Conservation (phyloP, 371 early-diverging fungal species). For the Mortierella sp. region DNA sequence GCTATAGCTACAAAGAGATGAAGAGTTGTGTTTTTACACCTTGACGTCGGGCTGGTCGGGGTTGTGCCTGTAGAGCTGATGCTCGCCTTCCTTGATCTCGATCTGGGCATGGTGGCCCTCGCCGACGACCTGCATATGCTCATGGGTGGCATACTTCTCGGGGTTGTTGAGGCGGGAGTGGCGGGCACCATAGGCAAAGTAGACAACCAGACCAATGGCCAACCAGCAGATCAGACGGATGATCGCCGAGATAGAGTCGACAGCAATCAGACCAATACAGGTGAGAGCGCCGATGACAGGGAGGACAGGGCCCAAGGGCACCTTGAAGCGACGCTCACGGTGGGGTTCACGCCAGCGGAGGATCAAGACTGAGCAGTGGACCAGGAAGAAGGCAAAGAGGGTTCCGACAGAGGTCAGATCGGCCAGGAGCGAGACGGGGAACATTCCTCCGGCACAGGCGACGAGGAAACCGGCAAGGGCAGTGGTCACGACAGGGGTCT, state of each 20-base stretch:
- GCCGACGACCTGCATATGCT: conserved; percentile 24
- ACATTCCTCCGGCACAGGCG: conserved; percentile 77
- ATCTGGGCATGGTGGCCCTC: conserved; percentile 11
- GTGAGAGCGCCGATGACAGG: conserved; percentile 36
- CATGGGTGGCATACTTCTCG: conserved; percentile 40
- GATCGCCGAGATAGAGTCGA: conserved; percentile 45
- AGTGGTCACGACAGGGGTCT: conserved; percentile 83
- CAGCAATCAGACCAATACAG: conserved; percentile 38
- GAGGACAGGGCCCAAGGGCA: conserved; percentile 73
- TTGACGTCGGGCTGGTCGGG: background rate
- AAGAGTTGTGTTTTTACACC: conserved; percentile 7
- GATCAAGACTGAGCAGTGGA: conserved; percentile 80
- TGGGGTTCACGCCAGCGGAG: conserved; percentile 82
- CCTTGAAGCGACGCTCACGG: conserved; percentile 79
- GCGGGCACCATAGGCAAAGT: conserved; percentile 23
- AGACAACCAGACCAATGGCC: conserved; percentile 44
- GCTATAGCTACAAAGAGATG: background rate
- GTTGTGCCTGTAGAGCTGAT: conserved; percentile 4
- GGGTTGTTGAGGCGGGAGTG: conserved; percentile 49
- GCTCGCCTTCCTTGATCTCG: conserved; percentile 24
- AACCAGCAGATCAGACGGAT: conserved; percentile 49
- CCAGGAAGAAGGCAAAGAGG: conserved; percentile 88
- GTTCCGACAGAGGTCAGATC: conserved; percentile 92
- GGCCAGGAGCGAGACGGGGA: conserved; percentile 88
- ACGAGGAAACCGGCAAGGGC: conserved; percentile 79